Evolutionary conservation across 768 basidiomycete genomes (phyloP).

Genomic region (Crassisporium funariophilum): DNA sequence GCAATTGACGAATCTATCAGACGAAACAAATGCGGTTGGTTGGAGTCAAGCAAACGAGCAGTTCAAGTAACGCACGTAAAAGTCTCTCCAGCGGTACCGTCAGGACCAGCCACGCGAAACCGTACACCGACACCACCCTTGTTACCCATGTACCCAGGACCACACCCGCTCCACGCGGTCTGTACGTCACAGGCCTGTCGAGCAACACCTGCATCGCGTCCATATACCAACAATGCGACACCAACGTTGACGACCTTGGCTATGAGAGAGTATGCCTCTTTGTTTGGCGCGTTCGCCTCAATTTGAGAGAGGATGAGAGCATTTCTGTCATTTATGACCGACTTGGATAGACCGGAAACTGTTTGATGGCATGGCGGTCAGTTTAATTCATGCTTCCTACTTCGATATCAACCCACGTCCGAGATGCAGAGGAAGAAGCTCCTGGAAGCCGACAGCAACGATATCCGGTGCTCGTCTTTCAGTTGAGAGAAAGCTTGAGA

Average conservation of each 20-base stretch:
- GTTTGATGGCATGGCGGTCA: conserved; percentile 4
- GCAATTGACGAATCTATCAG: conserved; percentile 81
- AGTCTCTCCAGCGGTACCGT: conserved; percentile 65
- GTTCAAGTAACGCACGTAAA: conserved; percentile 68
- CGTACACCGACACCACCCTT: conserved; percentile 93
- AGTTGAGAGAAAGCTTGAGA: conserved; percentile 69
- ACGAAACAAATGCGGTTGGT: conserved; percentile 2
- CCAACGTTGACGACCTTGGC: conserved; percentile 84
- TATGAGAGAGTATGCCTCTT: conserved; percentile 76
- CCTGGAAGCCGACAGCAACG: conserved; percentile 91
- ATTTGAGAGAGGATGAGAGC: conserved; percentile 75
- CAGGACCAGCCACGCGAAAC: conserved; percentile 65
- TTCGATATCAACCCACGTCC: conserved; percentile 59
- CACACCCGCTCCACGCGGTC: conserved; percentile 75
- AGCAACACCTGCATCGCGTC: conserved; percentile 66
- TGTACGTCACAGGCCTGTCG: conserved; percentile 65
- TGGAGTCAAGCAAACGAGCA: background rate
- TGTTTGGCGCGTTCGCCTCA: conserved; percentile 67
- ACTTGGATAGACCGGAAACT: conserved; percentile 80
- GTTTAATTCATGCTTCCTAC: conserved; percentile 6
- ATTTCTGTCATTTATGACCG: conserved; percentile 69
- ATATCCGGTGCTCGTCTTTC: conserved; percentile 76
- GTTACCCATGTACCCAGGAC: conserved; percentile 84
- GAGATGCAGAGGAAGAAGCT: conserved; percentile 86
- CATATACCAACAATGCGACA: conserved; percentile 87